These are phyloP conservation scores for Begonia peltatifolia DNA, from an alignment of 306 rosid species.

Conservation along the genomic window DNA sequence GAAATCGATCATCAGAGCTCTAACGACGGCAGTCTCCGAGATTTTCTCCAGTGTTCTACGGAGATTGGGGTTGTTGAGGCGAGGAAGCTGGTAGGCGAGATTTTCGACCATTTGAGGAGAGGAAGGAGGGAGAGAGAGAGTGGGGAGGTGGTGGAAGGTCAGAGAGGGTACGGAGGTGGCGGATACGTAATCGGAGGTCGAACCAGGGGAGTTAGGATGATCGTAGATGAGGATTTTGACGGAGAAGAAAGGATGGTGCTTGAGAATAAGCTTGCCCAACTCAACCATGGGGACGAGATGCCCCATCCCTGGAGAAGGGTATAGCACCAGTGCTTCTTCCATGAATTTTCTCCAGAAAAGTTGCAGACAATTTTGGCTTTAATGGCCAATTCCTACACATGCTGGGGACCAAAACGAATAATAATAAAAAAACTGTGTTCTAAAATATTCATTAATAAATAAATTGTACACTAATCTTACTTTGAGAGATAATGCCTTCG, in stretches of 20 bases:
- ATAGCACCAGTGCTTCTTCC: conserved; percentile 10
- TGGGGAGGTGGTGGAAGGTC: neutral
- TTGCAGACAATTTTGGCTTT: too few species aligned
- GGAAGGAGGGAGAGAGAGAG: conserved; percentile 10
- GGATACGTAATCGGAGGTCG: conserved; percentile 1
- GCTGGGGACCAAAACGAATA: too few species aligned
- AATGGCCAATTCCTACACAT: too few species aligned
- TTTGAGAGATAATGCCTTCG: too few species aligned
- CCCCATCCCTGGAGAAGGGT: conserved; percentile 5
- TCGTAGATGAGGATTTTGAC: conserved; percentile 6
- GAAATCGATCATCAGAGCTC: conserved; percentile 6
- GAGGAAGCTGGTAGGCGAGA: neutral
- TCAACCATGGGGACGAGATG: conserved; percentile 15
- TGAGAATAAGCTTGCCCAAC: conserved; percentile 14
- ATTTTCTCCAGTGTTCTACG: conserved; percentile 7
- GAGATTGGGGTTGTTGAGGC: conserved; percentile 3
- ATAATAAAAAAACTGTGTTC: too few species aligned
- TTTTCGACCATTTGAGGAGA: neutral
- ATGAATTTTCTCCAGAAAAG: neutral
- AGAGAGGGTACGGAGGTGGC: neutral
- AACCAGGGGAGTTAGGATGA: neutral
- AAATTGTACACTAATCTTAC: too few species aligned
- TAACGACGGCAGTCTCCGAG: conserved; percentile 4
- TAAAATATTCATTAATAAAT: too few species aligned
- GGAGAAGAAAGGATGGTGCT: conserved; percentile 8